Percentiles rank a stretch among this genome's conserved stretches.
Conservation (phyloP, 1,284 basidiomycete species). For the Paramarasmius palmivorus region DNA sequence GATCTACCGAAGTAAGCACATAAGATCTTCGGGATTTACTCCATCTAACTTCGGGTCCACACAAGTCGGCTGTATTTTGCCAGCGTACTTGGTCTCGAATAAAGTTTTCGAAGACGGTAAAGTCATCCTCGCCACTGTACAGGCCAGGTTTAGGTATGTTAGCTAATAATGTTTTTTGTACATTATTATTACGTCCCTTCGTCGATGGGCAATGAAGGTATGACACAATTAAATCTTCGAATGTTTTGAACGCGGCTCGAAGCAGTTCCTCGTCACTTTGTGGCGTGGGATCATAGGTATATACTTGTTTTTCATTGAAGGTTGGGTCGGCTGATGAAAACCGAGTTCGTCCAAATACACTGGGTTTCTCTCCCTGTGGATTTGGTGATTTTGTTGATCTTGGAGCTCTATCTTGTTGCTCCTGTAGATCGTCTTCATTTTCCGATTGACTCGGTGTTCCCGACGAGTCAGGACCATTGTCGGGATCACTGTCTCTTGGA, state of each 20-base stretch:
- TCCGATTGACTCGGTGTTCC: no score
- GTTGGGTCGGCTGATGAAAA: background rate
- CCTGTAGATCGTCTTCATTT: background rate
- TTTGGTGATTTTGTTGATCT: background rate
- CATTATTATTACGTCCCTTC: background rate
- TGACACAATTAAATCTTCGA: background rate
- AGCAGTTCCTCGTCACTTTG: background rate
- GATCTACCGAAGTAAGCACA: background rate
- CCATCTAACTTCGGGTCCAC: background rate
- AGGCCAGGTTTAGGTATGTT: background rate
- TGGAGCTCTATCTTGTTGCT: background rate
- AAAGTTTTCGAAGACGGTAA: background rate
- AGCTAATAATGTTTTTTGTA: constrained; percentile 1
- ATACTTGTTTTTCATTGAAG: background rate
- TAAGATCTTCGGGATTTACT: background rate
- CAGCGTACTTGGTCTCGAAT: background rate
- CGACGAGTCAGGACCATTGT: no score
- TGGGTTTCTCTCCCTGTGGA: background rate
- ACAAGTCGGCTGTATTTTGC: background rate
- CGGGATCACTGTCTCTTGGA: background rate
- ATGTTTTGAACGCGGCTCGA: background rate
- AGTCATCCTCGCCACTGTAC: background rate
- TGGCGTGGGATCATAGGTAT: background rate
- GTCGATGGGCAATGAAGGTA: background rate
- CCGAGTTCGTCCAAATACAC: background rate